Evolutionary conservation across 225 moss, liverwort and hornwort species (phyloP).

Genomic region (Neckera pumila): DNA sequence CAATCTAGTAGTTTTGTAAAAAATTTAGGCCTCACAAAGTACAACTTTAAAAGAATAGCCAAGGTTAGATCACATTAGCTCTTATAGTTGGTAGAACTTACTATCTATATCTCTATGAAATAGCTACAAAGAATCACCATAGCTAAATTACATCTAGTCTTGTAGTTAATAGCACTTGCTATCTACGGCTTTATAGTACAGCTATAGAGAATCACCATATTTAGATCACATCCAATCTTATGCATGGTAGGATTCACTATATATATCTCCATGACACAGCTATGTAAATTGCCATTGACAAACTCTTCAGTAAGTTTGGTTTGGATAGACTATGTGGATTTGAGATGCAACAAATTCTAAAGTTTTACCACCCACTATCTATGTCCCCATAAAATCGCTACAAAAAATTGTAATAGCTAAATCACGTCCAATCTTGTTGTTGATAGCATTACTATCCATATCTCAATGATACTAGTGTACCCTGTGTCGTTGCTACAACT

Average conservation of each 20-base stretch:
- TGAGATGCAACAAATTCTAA: not conserved
- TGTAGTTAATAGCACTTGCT: no score
- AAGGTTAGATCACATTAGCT: not conserved
- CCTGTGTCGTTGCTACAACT: no score
- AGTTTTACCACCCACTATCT: not conserved
- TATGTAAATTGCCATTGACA: rapidly evolving
- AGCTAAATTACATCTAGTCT: not conserved
- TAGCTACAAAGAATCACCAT: not conserved
- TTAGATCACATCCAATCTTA: not conserved
- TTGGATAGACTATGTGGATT: not conserved
- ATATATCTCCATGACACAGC: rapidly evolving
- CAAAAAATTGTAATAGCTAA: rapidly evolving
- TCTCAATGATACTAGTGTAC: no score
- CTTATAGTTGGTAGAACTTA: not conserved
- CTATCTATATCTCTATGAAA: not conserved
- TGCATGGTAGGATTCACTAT: not conserved
- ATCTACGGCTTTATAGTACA: no score
- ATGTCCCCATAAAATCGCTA: not conserved
- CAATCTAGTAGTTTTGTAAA: not conserved
- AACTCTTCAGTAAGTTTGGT: not conserved
- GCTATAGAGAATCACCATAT: no score
- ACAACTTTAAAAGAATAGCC: not conserved
- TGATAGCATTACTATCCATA: no score
- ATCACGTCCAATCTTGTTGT: not conserved
- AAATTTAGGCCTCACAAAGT: rapidly evolving